Evolutionary conservation across 805 yeast genomes (phyloP), one percentile per base, ranked within the genome.

Genomic region (Torulaspora quercuum): DNA sequence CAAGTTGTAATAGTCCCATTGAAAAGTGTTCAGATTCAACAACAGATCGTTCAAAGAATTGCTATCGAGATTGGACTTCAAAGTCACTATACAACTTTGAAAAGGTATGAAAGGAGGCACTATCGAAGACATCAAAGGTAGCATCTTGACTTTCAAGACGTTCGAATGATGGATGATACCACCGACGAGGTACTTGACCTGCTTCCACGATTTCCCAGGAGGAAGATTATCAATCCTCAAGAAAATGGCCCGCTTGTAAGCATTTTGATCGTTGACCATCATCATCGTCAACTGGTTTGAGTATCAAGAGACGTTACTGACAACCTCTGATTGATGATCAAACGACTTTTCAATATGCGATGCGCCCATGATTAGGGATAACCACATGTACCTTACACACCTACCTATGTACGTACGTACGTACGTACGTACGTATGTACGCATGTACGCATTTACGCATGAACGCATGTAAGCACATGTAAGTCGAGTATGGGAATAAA

Each of bases 181-280:
- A 19, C 63, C 63, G 9, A 59, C 49, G 28, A 58, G 40, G 39
- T 59, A 59, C 34, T 53, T 53, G 10, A 59, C 49, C 32, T 59
- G 59, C 30, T 54, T 53, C 64, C 64, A 59, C 17, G 45, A 51
- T 42, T 59, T 57, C 8, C 57, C 57, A 16, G 60, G 61, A 19
- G 64, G 64, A 16, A 59, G 29, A 43, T 59, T 58, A 36, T 59
- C 63, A 11, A 59, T 50, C 35, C 55, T 46, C 19, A 58, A 37
- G 28, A 36, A 17, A 3, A 44, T 35, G 2, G 35, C 26, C 19
- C 49, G 23, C 8, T 29, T 27, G 15, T 20, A 21, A 2, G 25
- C 12, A 6, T 22, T 34, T 4, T 16, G 14, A 16, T 28, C 35
- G 17, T 25, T 32, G 8, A 11, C 17, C 25, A 22, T 29, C 37